Evolutionary conservation across 768 basidiomycete species (phyloP).

Genomic region (Termitomyces sp.): DNA sequence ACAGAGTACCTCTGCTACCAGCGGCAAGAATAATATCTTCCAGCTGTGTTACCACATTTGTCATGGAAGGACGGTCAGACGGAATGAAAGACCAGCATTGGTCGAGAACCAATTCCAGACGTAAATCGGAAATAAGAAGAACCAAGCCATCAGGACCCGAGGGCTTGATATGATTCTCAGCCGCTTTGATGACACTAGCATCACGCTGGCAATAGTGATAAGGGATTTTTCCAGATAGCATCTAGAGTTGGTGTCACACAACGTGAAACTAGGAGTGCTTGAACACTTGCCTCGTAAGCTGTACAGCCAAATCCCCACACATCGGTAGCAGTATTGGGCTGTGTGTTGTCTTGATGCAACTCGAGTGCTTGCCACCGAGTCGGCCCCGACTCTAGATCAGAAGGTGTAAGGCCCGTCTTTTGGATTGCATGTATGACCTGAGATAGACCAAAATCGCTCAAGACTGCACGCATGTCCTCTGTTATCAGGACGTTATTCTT

Average conservation of each 20-base stretch:
- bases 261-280: background rate
- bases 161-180: constrained; percentile 9
- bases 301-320: constrained; percentile 33
- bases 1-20: no score
- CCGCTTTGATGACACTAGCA: constrained; percentile 9
- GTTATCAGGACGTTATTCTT: constrained; percentile 44
- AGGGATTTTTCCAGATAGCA: constrained; percentile 10
- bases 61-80: constrained; percentile 4
- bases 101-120: constrained; percentile 2
- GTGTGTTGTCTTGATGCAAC: constrained; percentile 25
- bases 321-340: constrained; percentile 21
- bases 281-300: constrained; percentile 24
- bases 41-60: background rate
- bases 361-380: constrained; percentile 31
- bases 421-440: constrained; percentile 26
- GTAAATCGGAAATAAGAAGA: background rate
- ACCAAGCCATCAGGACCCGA: constrained; percentile 3
- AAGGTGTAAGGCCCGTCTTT: constrained; percentile 24
- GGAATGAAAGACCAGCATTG: constrained; percentile 12
- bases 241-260: background rate
- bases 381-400: constrained; percentile 24
- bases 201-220: constrained; percentile 11
- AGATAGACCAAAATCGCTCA: constrained; percentile 43
- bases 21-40: background rate
- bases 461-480: constrained; percentile 30